Percentiles rank a stretch among this genome's conserved stretches.
phyloP scores from a whole-genome alignment of 306 rosid species.

The Vigna nakashimae region DNA sequence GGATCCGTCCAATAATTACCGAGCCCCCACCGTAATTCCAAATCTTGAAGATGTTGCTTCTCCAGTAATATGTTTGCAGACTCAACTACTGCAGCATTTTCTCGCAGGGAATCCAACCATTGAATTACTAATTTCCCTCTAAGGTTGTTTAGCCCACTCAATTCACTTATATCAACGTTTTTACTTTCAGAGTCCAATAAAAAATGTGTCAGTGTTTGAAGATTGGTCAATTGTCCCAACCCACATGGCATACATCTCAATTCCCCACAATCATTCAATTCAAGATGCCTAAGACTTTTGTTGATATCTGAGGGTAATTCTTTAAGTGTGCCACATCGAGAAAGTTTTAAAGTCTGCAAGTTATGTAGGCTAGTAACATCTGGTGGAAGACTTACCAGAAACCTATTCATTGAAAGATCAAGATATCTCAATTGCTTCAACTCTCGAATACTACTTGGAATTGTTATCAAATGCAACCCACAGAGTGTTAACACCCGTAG shows the following conservation, averaged over 20 bases:
- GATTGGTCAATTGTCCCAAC: constrained; percentile 19
- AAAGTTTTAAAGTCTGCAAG: constrained; percentile 41
- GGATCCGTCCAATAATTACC: background rate
- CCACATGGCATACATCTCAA: constrained; percentile 43
- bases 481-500: constrained; percentile 40
- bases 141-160: constrained; percentile 42
- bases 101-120: background rate
- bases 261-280: background rate
- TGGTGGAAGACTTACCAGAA: constrained; percentile 13
- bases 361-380: constrained; percentile 18
- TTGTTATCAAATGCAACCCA: background rate
- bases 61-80: constrained; percentile 6
- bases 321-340: background rate
- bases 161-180: background rate
- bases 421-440: constrained; percentile 48
- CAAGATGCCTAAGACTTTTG: constrained; percentile 43
- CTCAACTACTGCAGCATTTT: background rate
- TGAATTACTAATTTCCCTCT: constrained; percentile 20
- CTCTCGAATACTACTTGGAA: constrained; percentile 25
- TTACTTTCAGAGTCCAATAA: background rate
- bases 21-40: constrained; percentile 33
- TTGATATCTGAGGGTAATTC: constrained; percentile 39
- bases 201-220: constrained; percentile 40
- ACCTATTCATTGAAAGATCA: constrained; percentile 27
- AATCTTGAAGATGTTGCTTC: constrained; percentile 32